Percentiles rank a stretch among this genome's conserved stretches.
Evolutionary conservation across 176 grass and related monocot species (phyloP).

Genomic region (Poa pratensis): DNA sequence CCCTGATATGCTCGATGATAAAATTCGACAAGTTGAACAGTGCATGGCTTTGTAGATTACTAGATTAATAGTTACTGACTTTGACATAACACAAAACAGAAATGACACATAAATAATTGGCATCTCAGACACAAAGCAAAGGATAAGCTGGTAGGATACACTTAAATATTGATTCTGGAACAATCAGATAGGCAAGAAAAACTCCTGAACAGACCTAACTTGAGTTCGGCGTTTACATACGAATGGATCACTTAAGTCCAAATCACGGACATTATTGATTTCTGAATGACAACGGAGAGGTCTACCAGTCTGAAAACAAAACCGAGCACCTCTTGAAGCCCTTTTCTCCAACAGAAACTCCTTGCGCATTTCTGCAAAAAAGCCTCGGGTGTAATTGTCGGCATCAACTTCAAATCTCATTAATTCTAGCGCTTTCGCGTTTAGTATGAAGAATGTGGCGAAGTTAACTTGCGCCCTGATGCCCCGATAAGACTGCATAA

Average conservation of each 20-base stretch:
- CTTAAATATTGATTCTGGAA: background rate
- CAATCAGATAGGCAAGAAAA: background rate
- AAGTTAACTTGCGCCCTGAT: conserved; percentile 19
- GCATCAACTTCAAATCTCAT: background rate
- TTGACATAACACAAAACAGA: background rate
- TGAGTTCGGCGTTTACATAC: background rate
- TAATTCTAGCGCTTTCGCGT: background rate
- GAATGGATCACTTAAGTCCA: background rate
- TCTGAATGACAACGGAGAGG: background rate
- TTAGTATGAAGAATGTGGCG: conserved; percentile 32
- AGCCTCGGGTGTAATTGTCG: background rate
- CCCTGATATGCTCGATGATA: no score
- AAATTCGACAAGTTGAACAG: no score
- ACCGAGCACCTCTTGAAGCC: conserved; percentile 9
- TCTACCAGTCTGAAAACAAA: background rate
- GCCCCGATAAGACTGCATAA: conserved; percentile 2
- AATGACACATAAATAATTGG: background rate
- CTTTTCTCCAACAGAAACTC: conserved; percentile 14
- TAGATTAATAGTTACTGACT: background rate
- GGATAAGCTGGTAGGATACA: background rate
- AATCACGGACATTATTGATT: conserved; percentile 5
- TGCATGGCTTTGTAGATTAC: no score
- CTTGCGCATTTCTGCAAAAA: background rate
- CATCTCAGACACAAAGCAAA: no score
- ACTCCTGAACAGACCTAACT: background rate